Percentiles rank a stretch among this genome's conserved stretches.
Conservation (phyloP, 106 monocot genomes). For the Allium fistulosum region DNA sequence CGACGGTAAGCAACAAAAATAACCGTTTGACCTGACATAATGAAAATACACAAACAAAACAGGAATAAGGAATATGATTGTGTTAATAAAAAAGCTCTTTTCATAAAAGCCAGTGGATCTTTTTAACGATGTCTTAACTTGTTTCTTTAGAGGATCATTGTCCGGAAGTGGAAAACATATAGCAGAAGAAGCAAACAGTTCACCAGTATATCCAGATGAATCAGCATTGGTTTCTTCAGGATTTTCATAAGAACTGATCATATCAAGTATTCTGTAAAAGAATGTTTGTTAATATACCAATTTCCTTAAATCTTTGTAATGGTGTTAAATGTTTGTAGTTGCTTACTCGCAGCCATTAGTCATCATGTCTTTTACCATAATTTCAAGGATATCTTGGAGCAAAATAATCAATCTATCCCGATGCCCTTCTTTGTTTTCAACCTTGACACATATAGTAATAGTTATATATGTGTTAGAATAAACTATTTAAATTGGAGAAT, state of each 20-base stretch:
- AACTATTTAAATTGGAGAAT: too few species aligned
- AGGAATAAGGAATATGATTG: too few species aligned
- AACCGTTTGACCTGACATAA: constrained; percentile 53
- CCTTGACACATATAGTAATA: constrained; percentile 16
- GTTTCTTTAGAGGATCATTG: constrained; percentile 27
- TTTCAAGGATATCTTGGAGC: constrained; percentile 69
- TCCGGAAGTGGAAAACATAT: constrained; percentile 46
- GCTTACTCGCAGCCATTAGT: constrained; percentile 36
- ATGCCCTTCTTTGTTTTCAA: constrained; percentile 32
- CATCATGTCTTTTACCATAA: constrained; percentile 61
- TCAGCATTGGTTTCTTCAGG: constrained; percentile 16
- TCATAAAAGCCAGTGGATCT: background rate
- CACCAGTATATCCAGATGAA: constrained; percentile 14
- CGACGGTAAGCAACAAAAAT: constrained; percentile 49
- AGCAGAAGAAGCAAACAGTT: constrained; percentile 42
- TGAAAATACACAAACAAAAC: background rate
- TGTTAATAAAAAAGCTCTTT: too few species aligned
- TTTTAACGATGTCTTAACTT: constrained; percentile 16
- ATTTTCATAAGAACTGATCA: constrained; percentile 25
- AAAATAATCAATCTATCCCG: constrained; percentile 41
- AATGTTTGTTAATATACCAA: background rate
- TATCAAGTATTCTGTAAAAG: constrained; percentile 42
- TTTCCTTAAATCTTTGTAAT: background rate
- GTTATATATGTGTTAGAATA: too few species aligned
- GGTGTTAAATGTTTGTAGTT: background rate